Evolutionary conservation across 306 rosid species (phyloP), one percentile per base, ranked within the genome.

Genomic region (Morella rubra): DNA sequence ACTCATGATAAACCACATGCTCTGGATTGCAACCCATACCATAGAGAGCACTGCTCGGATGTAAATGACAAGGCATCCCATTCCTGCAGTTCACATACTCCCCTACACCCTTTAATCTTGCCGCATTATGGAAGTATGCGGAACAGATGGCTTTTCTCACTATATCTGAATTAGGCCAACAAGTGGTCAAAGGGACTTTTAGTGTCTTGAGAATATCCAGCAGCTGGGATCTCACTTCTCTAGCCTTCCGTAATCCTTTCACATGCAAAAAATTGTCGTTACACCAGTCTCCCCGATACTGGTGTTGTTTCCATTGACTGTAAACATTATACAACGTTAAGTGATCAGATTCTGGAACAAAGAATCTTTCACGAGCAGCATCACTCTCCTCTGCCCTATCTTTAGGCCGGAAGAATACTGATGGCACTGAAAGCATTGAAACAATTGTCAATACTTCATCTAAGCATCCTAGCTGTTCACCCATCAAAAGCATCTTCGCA

Each of bases 11-110:
- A 55, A 95, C 98, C 12, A 92, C 95, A 19, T 95, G 79, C 3
- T 95, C 98, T 0, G 98, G 98, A 55, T 95, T 95, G 84, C 97
- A 92, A 61, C 98, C 98, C 98, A 95, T 95, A 50, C 98, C 97
- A 44, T 81, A 95, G 9, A 95, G 93, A 61, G 98, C 98, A 81
- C 98, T 95, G 82, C 98, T 95, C 0, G 98, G 98, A 78, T 95
- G 98, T 45, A 95, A 86, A 85, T 95, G 97, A 73, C 97, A 92
- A 0, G 98, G 98, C 97, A 92, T 95, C 52, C 98, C 97, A 13
- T 84, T 91, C 78, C 98, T 72, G 54, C 87, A 77, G 79, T 95
- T 95, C 6, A 95, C 96, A 82, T 92, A 95, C 88, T 95, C 97
- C 3, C 98, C 98, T 18, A 95, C 97, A 16, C 98, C 98, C 87